Evolutionary conservation across 2,329 filamentous ascomycete genomes (phyloP).

Genomic region (Madurella fahalii): DNA sequence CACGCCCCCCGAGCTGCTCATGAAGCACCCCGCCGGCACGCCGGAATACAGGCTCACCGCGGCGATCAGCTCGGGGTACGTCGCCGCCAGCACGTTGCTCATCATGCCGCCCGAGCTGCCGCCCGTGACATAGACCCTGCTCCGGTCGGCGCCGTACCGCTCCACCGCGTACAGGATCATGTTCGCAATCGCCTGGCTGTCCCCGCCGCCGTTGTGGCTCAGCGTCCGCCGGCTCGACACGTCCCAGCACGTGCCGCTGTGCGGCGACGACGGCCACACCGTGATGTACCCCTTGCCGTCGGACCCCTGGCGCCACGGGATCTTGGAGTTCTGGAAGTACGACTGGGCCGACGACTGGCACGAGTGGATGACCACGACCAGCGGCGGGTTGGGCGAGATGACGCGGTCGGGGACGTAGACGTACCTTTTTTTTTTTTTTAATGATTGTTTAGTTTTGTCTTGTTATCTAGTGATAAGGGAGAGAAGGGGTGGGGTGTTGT

Average conservation of each 20-base stretch:
- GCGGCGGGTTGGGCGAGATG: slow-evolving; percentile 29
- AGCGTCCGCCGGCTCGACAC: slow-evolving; percentile 44
- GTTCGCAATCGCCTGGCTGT: slow-evolving; percentile 37
- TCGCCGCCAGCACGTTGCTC: slow-evolving; percentile 40
- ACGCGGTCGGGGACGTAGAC: slow-evolving; percentile 37
- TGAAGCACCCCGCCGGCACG: slow-evolving; percentile 41
- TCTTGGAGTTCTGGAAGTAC: slow-evolving; percentile 35
- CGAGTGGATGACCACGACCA: slow-evolving; percentile 37
- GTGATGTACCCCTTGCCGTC: slow-evolving; percentile 38
- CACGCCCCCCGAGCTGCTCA: slow-evolving; percentile 36
- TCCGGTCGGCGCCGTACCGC: slow-evolving; percentile 30
- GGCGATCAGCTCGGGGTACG: slow-evolving; percentile 40
- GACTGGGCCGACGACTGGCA: slow-evolving; percentile 35
- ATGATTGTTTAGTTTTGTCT: too few relatives aligned
- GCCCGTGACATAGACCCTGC: slow-evolving; percentile 34
- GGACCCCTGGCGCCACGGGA: slow-evolving; percentile 34
- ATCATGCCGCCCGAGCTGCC: slow-evolving; percentile 37
- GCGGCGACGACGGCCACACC: slow-evolving; percentile 50
- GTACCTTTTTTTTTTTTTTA: slow-evolving; percentile 27
- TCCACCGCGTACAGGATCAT: slow-evolving; percentile 34
- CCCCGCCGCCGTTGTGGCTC: slow-evolving; percentile 33
- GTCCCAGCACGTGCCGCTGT: slow-evolving; percentile 53
- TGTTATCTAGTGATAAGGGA: too few relatives aligned
- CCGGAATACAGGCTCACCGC: slow-evolving; percentile 38
- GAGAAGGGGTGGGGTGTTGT: too few relatives aligned